phyloP scores from a whole-genome alignment of 352 stramenopile species.

The Phytophthora citrophthora region DNA sequence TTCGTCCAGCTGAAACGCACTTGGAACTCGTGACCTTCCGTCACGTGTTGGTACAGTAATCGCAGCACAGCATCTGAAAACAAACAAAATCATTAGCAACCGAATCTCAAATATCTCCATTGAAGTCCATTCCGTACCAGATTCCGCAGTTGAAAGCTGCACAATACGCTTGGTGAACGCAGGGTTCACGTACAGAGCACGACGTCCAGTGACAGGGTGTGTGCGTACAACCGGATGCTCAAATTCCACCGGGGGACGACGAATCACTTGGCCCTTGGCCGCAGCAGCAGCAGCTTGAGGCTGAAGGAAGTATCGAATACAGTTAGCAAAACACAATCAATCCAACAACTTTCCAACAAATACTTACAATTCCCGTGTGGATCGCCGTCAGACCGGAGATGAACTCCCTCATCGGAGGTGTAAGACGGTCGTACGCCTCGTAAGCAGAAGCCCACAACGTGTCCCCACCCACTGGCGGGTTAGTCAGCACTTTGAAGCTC shows the following conservation, averaged over 20 bases:
- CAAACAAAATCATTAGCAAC: too few species aligned
- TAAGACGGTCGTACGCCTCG: conserved; percentile 55
- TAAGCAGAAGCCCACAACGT: conserved; percentile 53
- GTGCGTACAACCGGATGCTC: conserved; percentile 51
- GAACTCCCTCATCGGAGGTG: conserved; percentile 39
- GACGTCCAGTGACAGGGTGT: conserved; percentile 30
- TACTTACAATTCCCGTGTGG: conserved; percentile 44
- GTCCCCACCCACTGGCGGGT: conserved; percentile 42
- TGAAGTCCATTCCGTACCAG: conserved; percentile 17
- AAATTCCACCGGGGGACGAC: conserved; percentile 38
- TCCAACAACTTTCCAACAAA: neutral
- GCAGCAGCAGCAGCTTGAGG: conserved; percentile 23
- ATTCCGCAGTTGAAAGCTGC: conserved; percentile 44
- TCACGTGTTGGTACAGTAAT: conserved; percentile 27
- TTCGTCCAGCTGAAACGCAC: conserved; percentile 34
- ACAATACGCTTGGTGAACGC: conserved; percentile 49
- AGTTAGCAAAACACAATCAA: neutral
- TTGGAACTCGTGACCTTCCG: conserved; percentile 27
- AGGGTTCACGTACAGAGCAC: conserved; percentile 45
- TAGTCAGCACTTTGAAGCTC: conserved; percentile 34
- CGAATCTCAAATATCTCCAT: too few species aligned
- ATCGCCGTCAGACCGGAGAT: conserved; percentile 47
- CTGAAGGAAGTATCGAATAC: neutral
- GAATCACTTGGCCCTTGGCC: conserved; percentile 28
- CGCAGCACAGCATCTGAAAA: conserved; percentile 22